phyloP scores from a whole-genome alignment of 2,329 filamentous ascomycete species.

The Intubia oerlemansii region DNA sequence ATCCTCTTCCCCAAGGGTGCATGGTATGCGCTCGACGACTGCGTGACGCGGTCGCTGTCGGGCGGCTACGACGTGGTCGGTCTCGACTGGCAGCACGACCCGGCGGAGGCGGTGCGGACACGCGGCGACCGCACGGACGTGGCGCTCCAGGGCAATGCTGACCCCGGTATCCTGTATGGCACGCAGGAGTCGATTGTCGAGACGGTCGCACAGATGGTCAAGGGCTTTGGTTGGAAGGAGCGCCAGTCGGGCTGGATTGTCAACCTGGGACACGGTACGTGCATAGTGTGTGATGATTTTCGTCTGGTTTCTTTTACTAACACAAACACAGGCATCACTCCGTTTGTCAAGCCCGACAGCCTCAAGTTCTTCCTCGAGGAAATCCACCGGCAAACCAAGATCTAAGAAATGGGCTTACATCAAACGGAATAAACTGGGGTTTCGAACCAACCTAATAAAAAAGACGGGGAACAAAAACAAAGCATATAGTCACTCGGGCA shows the following conservation, averaged over 20 bases:
- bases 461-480: background rate
- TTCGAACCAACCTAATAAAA: background rate
- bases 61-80: conserved; percentile 78
- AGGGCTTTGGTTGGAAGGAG: conserved; percentile 53
- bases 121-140: conserved; percentile 49
- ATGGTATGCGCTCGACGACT: conserved; percentile 78
- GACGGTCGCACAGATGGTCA: conserved; percentile 68
- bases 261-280: conserved; percentile 82
- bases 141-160: conserved; percentile 84
- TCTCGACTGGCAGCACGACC: conserved; percentile 85
- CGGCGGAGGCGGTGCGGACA: conserved; percentile 60
- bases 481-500: too few relatives aligned
- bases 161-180: conserved; percentile 84
- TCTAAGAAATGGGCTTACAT: too few relatives aligned
- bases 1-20: conserved; percentile 96
- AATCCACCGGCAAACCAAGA: conserved; percentile 48
- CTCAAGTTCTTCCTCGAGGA: conserved; percentile 88
- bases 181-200: conserved; percentile 59
- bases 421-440: background rate
- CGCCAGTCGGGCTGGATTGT: conserved; percentile 90
- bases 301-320: conserved; percentile 1
- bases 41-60: conserved; percentile 36
- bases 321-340: conserved; percentile 52
- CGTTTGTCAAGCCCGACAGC: conserved; percentile 82
- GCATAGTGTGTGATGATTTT: too few relatives aligned